Base-by-base conservation (phyloP, 768 basidiomycete genomes). In the Collybiopsis luxurians region DNA sequence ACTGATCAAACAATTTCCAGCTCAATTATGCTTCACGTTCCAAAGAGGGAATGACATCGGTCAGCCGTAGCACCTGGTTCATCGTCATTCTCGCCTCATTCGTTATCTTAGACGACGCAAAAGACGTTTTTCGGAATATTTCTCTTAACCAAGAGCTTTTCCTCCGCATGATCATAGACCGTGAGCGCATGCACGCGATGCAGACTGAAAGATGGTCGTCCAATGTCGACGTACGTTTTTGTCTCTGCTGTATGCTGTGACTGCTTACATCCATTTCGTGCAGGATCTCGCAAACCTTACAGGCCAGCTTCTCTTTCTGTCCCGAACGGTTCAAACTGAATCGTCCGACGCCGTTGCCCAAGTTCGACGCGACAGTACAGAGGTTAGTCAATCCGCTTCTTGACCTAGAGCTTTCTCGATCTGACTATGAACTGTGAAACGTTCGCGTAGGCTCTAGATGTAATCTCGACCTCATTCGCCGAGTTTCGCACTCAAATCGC, bases 1-100 rank as follows among this genome's bases (percentile, higher is more conserved):
- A 13, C 49, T 26, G 36, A 17, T 2, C 21, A 62, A 34, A 27
- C 19, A 30, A 38, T 55, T 30, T 47, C 34, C 57, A 90, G 89
- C 88, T 30, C 88, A 90, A 72, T 76, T 90, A 19, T 91, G 90
- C 69, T 83, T 83, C 67, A 85, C 87, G 3, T 90, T 86, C 69
- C 78, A 83, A 55, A 78, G 83, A 43, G 87, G 86, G 85, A 80
- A 85, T 61, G 89, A 90, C 61, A 85, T 90, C 39, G 89, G 90
- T 87, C 64, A 50, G 69, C n/a, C n/a, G n/a, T n/a, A n/a, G n/a
- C n/a, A n/a, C n/a, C n/a, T n/a, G n/a, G n/a, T n/a, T n/a, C n/a
- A n/a, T n/a, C n/a, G n/a, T 50, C 24, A 24, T 17, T 28, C 28
- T 50, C 48, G 34, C 49, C 11, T n/a, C 30, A 50, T 30, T 38